These are phyloP conservation scores for Calocybe gangraenosa DNA, from an alignment of 768 basidiomycete species.

Conservation along the genomic window DNA sequence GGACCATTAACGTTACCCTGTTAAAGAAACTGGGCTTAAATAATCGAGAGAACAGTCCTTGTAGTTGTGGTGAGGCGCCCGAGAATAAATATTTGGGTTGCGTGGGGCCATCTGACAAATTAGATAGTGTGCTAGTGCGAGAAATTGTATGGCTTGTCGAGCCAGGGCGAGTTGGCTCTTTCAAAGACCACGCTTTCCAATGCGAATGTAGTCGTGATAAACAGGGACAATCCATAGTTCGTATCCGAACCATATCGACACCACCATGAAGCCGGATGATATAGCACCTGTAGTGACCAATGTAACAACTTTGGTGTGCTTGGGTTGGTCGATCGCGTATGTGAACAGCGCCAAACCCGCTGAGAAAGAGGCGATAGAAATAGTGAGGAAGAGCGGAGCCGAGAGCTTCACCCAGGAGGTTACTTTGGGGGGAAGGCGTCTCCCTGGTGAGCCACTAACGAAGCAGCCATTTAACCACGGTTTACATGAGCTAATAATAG, in stretches of 20 bases:
- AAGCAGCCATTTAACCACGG: too few species aligned
- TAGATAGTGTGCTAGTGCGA: slow-evolving; percentile 9
- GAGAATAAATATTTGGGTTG: neutral
- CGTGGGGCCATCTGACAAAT: slow-evolving; percentile 6
- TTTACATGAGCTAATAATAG: too few species aligned
- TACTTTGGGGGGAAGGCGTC: slow-evolving; percentile 13
- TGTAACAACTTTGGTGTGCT: slow-evolving; percentile 13
- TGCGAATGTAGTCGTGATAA: slow-evolving; percentile 1
- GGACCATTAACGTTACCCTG: neutral
- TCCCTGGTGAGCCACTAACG: slow-evolving; percentile 14
- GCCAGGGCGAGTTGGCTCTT: neutral
- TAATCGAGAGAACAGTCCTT: neutral
- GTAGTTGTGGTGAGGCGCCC: neutral
- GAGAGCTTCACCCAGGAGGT: slow-evolving; percentile 17
- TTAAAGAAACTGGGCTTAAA: neutral
- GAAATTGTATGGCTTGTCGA: neutral
- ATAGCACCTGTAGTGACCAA: slow-evolving; percentile 10
- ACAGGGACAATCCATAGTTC: slow-evolving; percentile 15
- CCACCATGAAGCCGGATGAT: slow-evolving; percentile 12
- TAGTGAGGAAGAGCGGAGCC: slow-evolving; percentile 13
- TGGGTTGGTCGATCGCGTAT: slow-evolving; percentile 10
- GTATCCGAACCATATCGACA: slow-evolving; percentile 14
- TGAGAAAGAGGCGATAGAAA: slow-evolving; percentile 15
- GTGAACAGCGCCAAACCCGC: slow-evolving; percentile 15
- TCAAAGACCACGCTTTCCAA: neutral